Conservation (phyloP, 148 eudicot genomes). For the Salicornia ramosissima region DNA sequence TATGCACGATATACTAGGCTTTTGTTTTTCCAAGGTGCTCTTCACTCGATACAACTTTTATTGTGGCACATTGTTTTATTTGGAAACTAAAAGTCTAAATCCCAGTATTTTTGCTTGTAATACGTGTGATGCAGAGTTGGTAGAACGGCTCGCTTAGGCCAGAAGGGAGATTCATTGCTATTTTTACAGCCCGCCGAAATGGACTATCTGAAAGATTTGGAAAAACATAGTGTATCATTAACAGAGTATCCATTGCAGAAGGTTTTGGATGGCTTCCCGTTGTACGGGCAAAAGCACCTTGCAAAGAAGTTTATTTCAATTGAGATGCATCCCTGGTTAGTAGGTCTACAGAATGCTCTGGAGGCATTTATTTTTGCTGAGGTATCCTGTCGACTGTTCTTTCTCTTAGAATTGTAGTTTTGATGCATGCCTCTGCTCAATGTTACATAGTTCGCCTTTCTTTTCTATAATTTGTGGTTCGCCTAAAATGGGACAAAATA, state of each 20-base stretch:
- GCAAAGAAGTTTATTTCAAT: conserved; percentile 51
- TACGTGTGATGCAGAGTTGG: conserved; percentile 67
- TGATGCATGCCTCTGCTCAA: background rate
- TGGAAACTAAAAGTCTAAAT: conserved; percentile 7
- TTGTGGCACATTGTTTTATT: background rate
- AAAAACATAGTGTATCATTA: conserved; percentile 71
- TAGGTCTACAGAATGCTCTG: conserved; percentile 68
- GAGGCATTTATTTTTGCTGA: conserved; percentile 49
- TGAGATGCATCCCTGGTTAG: conserved; percentile 91
- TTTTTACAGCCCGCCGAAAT: conserved; percentile 81
- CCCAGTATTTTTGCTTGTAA: background rate
- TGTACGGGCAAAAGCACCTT: conserved; percentile 46
- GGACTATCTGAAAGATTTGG: conserved; percentile 75
- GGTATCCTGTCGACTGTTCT: conserved; percentile 36
- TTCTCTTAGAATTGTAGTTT: background rate
- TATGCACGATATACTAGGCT: background rate
- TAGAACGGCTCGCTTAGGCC: conserved; percentile 97
- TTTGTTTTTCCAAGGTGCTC: background rate
- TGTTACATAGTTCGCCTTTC: no score
- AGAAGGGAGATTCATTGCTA: conserved; percentile 82
- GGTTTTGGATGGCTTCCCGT: conserved; percentile 65
- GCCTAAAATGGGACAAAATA: no score
- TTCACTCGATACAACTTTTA: background rate
- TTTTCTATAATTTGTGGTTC: no score
- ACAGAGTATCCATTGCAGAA: conserved; percentile 73